Base-by-base conservation (phyloP, 257 asterid species). In the Solanum arcanum region DNA sequence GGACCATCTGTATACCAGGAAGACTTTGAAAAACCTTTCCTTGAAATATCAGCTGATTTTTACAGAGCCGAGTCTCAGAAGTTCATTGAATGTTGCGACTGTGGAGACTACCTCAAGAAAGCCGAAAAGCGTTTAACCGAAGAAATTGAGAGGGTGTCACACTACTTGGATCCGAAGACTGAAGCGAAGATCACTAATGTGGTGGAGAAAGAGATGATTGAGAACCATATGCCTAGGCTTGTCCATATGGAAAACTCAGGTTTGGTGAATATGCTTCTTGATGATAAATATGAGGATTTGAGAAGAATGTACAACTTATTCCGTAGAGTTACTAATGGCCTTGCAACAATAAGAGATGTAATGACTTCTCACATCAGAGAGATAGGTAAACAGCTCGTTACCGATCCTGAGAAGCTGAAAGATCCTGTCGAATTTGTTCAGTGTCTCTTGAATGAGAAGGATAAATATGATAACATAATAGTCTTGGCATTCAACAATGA, bases 191-290 rank as follows among this genome's bases (percentile, higher is more conserved):
- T 96, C 66, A 95, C 98, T 66, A 93, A 83, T 88, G 97, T 95
- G 7, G 95, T 95, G 25, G 98, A 93, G 93, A 93, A 93, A 81
- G 98, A 96, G 94, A 93, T 96, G 99, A 93, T 96, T 88, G 95
- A 94, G 89, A 94, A 91, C 88, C 98, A 95, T 93, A 96, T 95
- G 98, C 93, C 86, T 47, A 92, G 98, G 86, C 91, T 96, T 62
- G 94, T 95, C 87, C 94, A 93, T 89, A 95, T 96, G 98, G 98
- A 96, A 82, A 94, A 94, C 87, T 95, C 99, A 66, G 99, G 99
- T 35, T 88, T 95, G 91, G 96, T 96, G 16, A 90, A 92, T 86
- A 96, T 96, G 99, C 94, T 96, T 88, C 88, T 92, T 83, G 97
- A 94, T 88, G 96, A 96, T 88, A 94, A 93, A 84, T 89, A 90